These are phyloP conservation scores for Ascosphaera pollenicola DNA, from an alignment of 2,329 filamentous ascomycete genomes.

Conservation along the genomic window DNA sequence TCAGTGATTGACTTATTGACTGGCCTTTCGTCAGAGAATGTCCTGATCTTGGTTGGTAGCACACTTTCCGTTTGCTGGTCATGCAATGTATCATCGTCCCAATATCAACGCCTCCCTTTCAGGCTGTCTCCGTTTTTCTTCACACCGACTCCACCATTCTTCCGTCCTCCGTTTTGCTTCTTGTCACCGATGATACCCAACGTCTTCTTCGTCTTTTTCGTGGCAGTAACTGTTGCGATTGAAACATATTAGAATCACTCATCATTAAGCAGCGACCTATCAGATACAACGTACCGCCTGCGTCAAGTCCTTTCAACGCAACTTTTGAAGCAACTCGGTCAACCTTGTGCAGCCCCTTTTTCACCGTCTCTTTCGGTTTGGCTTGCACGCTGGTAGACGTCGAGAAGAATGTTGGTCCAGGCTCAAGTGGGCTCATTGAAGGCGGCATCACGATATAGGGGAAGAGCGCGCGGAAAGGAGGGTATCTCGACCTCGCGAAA, in stretches of 20 bases:
- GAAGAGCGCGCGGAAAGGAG: background rate
- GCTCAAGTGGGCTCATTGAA: background rate
- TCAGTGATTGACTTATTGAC: background rate
- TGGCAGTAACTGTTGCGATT: constrained; percentile 25
- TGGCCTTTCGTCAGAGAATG: too few species aligned
- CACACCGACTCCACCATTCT: constrained; percentile 11
- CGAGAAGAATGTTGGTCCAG: constrained; percentile 21
- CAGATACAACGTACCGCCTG: constrained; percentile 28
- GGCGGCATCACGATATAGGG: background rate
- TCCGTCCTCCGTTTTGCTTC: constrained; percentile 15
- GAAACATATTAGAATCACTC: constrained; percentile 2
- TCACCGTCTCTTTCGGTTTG: constrained; percentile 32
- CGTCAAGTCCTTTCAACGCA: constrained; percentile 40
- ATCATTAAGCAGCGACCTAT: constrained; percentile 1
- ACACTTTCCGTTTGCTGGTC: constrained; percentile 7
- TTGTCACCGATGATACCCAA: constrained; percentile 19
- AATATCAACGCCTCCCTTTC: constrained; percentile 10
- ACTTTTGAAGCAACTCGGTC: constrained; percentile 33
- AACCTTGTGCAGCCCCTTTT: constrained; percentile 35
- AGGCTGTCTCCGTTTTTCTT: constrained; percentile 8
- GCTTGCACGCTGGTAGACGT: constrained; percentile 24
- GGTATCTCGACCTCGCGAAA: background rate
- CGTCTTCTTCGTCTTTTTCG: constrained; percentile 22
- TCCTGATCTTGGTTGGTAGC: background rate
- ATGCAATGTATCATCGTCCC: too few species aligned